These are phyloP conservation scores for Geoglossum cookeanum DNA, from an alignment of 2,329 filamentous ascomycete genomes.

Conservation along the genomic window DNA sequence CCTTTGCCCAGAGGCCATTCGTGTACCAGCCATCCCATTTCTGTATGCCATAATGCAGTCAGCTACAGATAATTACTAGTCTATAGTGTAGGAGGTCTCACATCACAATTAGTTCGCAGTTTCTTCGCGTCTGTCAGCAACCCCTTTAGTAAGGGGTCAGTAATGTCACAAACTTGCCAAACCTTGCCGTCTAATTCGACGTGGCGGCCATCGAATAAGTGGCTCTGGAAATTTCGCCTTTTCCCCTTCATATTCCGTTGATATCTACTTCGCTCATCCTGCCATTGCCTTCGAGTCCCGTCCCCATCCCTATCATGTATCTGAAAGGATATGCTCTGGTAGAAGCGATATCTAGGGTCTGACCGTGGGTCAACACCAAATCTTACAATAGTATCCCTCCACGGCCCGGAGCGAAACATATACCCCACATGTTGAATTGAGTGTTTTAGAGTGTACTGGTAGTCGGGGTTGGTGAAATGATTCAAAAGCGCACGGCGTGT, in stretches of 20 bases:
- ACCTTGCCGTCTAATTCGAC: conserved; percentile 68
- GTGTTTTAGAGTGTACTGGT: conserved; percentile 42
- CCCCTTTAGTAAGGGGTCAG: conserved; percentile 50
- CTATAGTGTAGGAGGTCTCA: conserved; percentile 38
- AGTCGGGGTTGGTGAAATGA: conserved; percentile 33
- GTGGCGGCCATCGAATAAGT: conserved; percentile 66
- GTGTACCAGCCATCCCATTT: conserved; percentile 61
- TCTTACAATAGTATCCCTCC: conserved; percentile 68
- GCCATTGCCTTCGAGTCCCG: conserved; percentile 15
- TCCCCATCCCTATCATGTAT: conserved; percentile 25
- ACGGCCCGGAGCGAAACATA: conserved; percentile 82
- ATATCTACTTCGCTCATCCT: conserved; percentile 9
- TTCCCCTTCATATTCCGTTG: conserved; percentile 1
- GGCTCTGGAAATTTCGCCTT: conserved; percentile 26
- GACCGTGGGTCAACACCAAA: conserved; percentile 74
- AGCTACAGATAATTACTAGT: conserved; percentile 17
- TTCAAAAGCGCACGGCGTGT: conserved; percentile 70
- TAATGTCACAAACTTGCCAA: conserved; percentile 88
- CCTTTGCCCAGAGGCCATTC: conserved; percentile 64
- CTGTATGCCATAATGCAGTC: conserved; percentile 11
- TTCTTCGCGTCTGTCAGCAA: conserved; percentile 44
- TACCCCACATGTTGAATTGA: conserved; percentile 75
- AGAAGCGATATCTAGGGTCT: conserved; percentile 57
- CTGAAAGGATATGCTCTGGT: conserved; percentile 82
- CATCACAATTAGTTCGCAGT: conserved; percentile 23